Conservation (phyloP, 176 grass and related monocot species). For the Zoysia pacifica region DNA sequence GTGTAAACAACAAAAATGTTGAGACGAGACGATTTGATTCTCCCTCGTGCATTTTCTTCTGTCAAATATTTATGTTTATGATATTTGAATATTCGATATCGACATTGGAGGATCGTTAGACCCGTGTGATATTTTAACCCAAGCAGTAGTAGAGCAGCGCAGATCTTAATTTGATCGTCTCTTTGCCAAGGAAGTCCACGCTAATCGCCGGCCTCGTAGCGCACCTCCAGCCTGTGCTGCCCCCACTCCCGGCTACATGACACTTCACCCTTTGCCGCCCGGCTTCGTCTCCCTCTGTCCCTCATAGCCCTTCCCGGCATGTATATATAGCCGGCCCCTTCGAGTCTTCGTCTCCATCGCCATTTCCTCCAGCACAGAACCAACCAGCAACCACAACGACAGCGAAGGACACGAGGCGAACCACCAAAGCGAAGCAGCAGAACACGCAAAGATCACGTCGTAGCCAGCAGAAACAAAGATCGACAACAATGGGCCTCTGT, state of each 20-base stretch:
- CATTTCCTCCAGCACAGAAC: conserved; percentile 39
- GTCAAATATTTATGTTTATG: background rate
- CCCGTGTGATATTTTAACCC: background rate
- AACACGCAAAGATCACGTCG: background rate
- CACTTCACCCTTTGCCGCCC: conserved; percentile 29
- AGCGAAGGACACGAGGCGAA: background rate
- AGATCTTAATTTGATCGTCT: background rate
- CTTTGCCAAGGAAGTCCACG: conserved; percentile 15
- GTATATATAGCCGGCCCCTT: conserved; percentile 21
- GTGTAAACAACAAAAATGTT: too few relatives aligned
- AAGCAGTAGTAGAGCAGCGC: background rate
- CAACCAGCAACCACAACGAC: background rate
- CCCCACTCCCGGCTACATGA: conserved; percentile 44
- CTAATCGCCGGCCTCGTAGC: conserved; percentile 9
- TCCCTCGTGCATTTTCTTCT: background rate
- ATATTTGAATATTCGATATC: background rate
- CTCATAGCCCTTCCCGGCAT: background rate
- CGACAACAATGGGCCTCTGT: conserved; percentile 58
- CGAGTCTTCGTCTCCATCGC: background rate
- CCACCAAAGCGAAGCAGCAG: background rate
- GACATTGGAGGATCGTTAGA: background rate
- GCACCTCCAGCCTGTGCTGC: conserved; percentile 59
- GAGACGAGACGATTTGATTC: background rate
- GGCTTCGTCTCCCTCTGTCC: conserved; percentile 4
- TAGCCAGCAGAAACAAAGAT: background rate